Evolutionary conservation across 1,139 yeast genomes (phyloP), one percentile per base, ranked within the genome.

Genomic region (Pichia sp.): DNA sequence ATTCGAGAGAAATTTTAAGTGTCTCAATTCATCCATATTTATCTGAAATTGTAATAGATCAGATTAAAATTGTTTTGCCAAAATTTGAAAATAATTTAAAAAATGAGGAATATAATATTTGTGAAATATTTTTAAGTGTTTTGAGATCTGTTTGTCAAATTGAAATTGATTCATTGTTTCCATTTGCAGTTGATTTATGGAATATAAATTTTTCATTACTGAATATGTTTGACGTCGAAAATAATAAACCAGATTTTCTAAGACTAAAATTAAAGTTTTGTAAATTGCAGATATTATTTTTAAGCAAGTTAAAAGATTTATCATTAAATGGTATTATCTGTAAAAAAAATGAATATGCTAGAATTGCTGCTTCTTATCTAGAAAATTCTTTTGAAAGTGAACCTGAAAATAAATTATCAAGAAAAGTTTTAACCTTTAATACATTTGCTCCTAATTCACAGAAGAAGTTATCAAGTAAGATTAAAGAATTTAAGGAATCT

Each of bases 281-380:
- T 56, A 74, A 73, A 52, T 55, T 76, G 36, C 67, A 64, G 10
- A 62, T 63, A 16, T 60, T 65, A 1, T 63, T 76, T 32, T 73
- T 74, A 41, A 46, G 59, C 5, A 67, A 69, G 39, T 64, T 68
- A 45, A 60, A 58, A 7, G 62, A 66, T 30, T 52, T 68, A 29
- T 73, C 77, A 0, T 53, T 74, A 29, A 65, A 70, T 34, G 87
- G 90, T 37, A 84, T 82, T 34, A 72, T 72, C 52, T 68, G 69
- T 42, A 53, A 75, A 16, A 76, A 92, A 54, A 86, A 84, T 58
- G 65, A 65, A 39, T 76, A 78, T 63, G 77, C 87, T 4, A 74
- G 78, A 52, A 61, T 73, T 9, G 73, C 77, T 6, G 74, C 80
- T 22, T 82, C 76, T 37, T 86, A 94, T 90, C 70, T 87, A 45